Conservation (phyloP, 2,329 filamentous ascomycete species). For the Fusarium equiseti region DNA sequence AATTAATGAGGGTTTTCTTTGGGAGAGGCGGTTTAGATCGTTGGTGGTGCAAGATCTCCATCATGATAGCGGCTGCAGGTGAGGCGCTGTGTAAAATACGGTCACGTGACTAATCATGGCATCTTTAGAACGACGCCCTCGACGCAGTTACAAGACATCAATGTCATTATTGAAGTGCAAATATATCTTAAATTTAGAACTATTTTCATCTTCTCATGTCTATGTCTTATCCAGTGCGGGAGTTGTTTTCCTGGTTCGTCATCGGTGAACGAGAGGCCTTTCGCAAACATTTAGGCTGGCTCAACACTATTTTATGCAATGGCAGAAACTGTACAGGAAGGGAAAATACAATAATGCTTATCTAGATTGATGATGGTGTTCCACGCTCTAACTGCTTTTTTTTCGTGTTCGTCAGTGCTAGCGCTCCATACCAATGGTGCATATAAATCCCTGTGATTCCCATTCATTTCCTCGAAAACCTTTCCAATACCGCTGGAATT, state of each 20-base stretch:
- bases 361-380: not conserved
- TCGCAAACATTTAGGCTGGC: not conserved
- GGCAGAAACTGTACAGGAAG: not conserved
- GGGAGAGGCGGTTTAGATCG: conserved; percentile 26
- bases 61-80: conserved; percentile 35
- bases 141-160: not conserved
- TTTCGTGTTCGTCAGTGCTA: not conserved
- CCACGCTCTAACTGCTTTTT: not conserved
- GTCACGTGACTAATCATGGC: conserved; percentile 33
- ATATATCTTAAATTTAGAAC: not conserved
- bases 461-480: conserved; percentile 4
- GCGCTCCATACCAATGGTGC: not conserved
- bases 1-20: conserved; percentile 5
- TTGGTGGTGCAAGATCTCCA: conserved; percentile 36
- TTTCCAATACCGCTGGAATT: conserved; percentile 38
- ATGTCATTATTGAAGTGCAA: not conserved
- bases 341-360: not conserved
- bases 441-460: not conserved
- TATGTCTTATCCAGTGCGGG: not conserved
- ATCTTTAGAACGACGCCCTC: not conserved
- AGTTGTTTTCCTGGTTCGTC: not conserved
- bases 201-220: not conserved
- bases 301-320: not conserved
- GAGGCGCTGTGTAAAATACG: not conserved
- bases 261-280: not conserved